Conservation (phyloP, 306 rosid species). For the Begonia fuchsioides region DNA sequence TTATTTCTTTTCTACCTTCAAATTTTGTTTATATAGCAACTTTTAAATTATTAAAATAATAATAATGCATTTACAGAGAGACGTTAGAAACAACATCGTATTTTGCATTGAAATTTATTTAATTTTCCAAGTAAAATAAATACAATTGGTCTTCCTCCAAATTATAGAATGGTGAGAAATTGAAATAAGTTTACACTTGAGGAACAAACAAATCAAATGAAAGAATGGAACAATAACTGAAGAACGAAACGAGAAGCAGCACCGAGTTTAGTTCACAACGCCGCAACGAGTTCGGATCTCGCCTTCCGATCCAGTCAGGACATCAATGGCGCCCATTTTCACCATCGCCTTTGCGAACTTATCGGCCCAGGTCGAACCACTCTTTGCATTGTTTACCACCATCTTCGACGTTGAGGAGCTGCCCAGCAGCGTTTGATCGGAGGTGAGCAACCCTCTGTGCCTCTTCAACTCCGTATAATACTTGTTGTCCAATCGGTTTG, state of each 20-base stretch:
- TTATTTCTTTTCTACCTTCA: too few relatives aligned
- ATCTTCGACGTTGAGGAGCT: conserved; percentile 5
- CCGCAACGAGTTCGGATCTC: conserved; percentile 6
- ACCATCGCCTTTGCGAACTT: conserved; percentile 9
- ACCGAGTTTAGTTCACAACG: neutral
- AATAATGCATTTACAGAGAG: too few relatives aligned
- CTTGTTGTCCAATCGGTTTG: conserved; percentile 6
- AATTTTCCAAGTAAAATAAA: too few relatives aligned
- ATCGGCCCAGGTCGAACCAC: conserved; percentile 1
- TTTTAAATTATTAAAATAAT: too few relatives aligned
- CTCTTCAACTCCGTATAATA: conserved; percentile 2
- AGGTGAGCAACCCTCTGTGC: conserved; percentile 6
- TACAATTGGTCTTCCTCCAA: too few relatives aligned
- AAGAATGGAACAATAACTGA: too few relatives aligned
- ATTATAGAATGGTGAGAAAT: too few relatives aligned
- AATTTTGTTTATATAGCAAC: too few relatives aligned
- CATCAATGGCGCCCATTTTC: conserved; percentile 6
- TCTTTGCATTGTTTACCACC: conserved; percentile 1
- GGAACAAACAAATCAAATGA: neutral
- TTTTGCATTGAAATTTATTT: too few relatives aligned
- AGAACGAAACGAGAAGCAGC: too few relatives aligned
- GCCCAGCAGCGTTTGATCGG: conserved; percentile 1
- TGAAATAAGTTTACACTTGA: too few relatives aligned
- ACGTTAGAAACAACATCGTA: too few relatives aligned
- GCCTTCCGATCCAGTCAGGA: conserved; percentile 6